Percentiles rank a stretch among this genome's conserved stretches.
Conservation (phyloP, 371 early-diverging fungal genomes). For the Apophysomyces ossiformis region DNA sequence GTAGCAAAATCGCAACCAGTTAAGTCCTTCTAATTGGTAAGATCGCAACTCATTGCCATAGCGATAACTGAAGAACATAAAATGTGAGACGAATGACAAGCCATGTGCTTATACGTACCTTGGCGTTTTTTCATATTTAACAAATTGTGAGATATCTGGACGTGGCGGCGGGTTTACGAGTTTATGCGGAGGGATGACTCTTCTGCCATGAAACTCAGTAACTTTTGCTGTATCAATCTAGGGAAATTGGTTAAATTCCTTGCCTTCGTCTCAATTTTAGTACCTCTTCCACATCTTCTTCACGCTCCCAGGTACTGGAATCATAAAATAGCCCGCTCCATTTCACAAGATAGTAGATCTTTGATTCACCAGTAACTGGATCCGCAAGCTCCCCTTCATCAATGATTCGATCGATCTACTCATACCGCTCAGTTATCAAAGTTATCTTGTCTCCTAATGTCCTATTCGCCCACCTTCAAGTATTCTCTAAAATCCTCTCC, state of each 20-base stretch:
- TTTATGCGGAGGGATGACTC: slow-evolving; percentile 52
- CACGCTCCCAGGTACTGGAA: slow-evolving; percentile 86
- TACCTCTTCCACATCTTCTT: slow-evolving; percentile 67
- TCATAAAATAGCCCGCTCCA: slow-evolving; percentile 95
- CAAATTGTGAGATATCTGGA: slow-evolving; percentile 59
- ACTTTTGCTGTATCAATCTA: slow-evolving; percentile 62
- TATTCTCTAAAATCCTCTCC: slow-evolving; percentile 63
- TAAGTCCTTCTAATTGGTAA: slow-evolving; percentile 77
- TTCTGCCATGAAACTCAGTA: slow-evolving; percentile 57
- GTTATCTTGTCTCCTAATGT: background rate
- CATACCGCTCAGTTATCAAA: background rate
- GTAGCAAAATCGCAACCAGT: slow-evolving; percentile 79
- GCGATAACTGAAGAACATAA: slow-evolving; percentile 50
- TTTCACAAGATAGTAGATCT: slow-evolving; percentile 83
- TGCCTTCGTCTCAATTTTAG: background rate
- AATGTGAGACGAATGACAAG: slow-evolving; percentile 2
- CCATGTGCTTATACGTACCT: slow-evolving; percentile 6
- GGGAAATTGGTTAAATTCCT: background rate
- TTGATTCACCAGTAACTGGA: slow-evolving; percentile 56
- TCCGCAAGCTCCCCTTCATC: slow-evolving; percentile 81
- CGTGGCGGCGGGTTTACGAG: slow-evolving; percentile 51
- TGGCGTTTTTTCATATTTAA: slow-evolving; percentile 69
- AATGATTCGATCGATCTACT: slow-evolving; percentile 80
- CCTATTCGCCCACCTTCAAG: slow-evolving; percentile 49
- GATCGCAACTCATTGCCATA: slow-evolving; percentile 73